Percentiles rank a stretch among this genome's conserved stretches.
Evolutionary conservation across 306 rosid species (phyloP).

Genomic region (Phaseolus lunatus): DNA sequence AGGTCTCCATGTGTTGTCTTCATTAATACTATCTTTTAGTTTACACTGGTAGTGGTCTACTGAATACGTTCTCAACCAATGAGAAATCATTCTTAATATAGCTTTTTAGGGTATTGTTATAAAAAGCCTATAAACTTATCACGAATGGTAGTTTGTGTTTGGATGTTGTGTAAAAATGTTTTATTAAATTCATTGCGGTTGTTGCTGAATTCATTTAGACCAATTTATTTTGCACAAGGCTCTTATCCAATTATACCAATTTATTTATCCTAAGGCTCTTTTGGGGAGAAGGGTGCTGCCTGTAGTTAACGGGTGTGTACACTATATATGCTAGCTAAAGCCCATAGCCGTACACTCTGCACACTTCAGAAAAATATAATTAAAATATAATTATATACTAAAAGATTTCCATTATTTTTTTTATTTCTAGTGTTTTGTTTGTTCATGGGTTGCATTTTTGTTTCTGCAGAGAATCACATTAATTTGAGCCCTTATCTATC

Average conservation of each 20-base stretch:
- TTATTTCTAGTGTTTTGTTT: conserved; percentile 27
- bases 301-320: conserved; percentile 14
- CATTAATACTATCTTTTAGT: neutral
- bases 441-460: conserved; percentile 39
- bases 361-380: neutral
- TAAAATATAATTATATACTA: neutral
- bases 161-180: neutral
- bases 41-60: neutral
- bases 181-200: neutral
- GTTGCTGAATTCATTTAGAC: neutral
- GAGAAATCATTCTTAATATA: neutral
- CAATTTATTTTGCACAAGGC: conserved; percentile 6
- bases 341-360: neutral
- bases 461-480: conserved; percentile 82
- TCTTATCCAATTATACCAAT: neutral
- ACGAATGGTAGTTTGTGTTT: too few relatives aligned
- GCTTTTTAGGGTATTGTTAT: neutral
- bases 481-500: conserved; percentile 85
- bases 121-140: neutral
- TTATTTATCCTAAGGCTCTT: neutral
- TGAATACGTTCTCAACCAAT: neutral
- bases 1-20: neutral
- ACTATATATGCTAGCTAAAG: neutral
- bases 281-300: neutral
- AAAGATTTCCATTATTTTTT: conserved; percentile 15